Conservation (phyloP, 345 rosid genomes). For the Pugionium dolabratum region DNA sequence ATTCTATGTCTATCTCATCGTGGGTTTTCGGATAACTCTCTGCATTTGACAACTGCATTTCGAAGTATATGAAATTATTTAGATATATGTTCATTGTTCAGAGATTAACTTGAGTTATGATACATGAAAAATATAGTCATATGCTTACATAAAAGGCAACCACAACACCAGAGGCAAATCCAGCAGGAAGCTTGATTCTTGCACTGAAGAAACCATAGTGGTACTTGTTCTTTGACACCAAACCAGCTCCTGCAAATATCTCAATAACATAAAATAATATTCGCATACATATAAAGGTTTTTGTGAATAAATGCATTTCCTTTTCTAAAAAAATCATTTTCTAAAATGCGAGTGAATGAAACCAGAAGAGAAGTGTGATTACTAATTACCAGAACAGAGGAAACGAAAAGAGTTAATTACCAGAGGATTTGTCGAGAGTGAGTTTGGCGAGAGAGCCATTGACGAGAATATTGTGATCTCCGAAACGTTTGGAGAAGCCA, state of each 20-base stretch:
- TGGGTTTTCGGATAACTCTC: slow-evolving; percentile 69
- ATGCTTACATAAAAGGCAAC: slow-evolving; percentile 86
- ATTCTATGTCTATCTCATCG: slow-evolving; percentile 88
- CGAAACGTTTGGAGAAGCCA: slow-evolving; percentile 53
- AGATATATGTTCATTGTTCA: background rate
- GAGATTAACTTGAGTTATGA: background rate
- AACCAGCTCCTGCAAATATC: slow-evolving; percentile 69
- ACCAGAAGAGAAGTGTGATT: no score
- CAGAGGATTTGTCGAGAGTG: slow-evolving; percentile 72
- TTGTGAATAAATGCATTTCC: background rate
- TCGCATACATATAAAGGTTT: background rate
- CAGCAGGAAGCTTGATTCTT: slow-evolving; percentile 81
- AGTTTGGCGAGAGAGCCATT: slow-evolving; percentile 65
- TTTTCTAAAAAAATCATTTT: background rate
- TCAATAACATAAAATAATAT: background rate
- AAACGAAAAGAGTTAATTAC: slow-evolving; percentile 35
- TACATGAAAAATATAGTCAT: background rate
- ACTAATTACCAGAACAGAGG: background rate
- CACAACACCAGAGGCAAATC: slow-evolving; percentile 86
- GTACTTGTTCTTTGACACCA: slow-evolving; percentile 56
- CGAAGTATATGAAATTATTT: background rate
- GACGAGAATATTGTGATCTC: slow-evolving; percentile 55
- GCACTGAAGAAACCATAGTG: slow-evolving; percentile 86
- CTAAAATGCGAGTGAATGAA: no score
- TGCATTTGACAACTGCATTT: slow-evolving; percentile 69